phyloP scores from a whole-genome alignment of 2,329 filamentous ascomycete genomes.

The Beauveria sp. region DNA sequence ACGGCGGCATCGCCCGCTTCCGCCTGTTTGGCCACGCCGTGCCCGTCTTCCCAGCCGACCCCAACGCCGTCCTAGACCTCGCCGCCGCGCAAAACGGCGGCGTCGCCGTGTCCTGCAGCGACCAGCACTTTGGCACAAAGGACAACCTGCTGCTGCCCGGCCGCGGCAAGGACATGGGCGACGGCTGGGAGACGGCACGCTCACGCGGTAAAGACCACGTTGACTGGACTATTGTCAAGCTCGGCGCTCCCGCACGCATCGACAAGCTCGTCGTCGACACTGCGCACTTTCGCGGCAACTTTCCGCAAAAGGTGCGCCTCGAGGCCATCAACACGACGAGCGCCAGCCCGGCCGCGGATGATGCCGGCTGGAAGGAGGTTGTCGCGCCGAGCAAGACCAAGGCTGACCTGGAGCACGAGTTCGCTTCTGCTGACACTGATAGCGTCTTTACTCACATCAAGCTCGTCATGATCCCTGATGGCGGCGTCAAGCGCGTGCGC shows the following conservation, averaged over 20 bases:
- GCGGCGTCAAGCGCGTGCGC: constrained; percentile 81
- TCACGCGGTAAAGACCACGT: constrained; percentile 64
- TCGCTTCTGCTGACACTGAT: constrained; percentile 47
- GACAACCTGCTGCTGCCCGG: constrained; percentile 74
- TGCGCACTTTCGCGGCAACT: constrained; percentile 78
- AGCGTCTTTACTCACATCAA: constrained; percentile 73
- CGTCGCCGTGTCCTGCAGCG: constrained; percentile 66
- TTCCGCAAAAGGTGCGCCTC: constrained; percentile 67
- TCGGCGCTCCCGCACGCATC: constrained; percentile 59
- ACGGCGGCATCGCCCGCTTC: constrained; percentile 77
- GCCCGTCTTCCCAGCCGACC: constrained; percentile 64
- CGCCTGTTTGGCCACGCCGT: constrained; percentile 68
- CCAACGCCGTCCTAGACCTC: constrained; percentile 62
- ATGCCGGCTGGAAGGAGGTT: constrained; percentile 57
- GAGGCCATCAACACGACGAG: constrained; percentile 51
- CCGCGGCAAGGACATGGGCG: constrained; percentile 76
- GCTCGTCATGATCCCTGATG: constrained; percentile 87
- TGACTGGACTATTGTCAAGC: constrained; percentile 73
- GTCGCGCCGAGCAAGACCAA: constrained; percentile 60
- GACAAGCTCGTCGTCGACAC: constrained; percentile 69
- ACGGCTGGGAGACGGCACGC: constrained; percentile 79
- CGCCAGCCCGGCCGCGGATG: constrained; percentile 47
- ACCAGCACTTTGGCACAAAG: constrained; percentile 79
- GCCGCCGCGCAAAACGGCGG: constrained; percentile 73
- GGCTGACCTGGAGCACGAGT: constrained; percentile 66